These are phyloP conservation scores for Acanthamoeba castellanii DNA, from an alignment of 208 protist genomes.

Conservation along the genomic window DNA sequence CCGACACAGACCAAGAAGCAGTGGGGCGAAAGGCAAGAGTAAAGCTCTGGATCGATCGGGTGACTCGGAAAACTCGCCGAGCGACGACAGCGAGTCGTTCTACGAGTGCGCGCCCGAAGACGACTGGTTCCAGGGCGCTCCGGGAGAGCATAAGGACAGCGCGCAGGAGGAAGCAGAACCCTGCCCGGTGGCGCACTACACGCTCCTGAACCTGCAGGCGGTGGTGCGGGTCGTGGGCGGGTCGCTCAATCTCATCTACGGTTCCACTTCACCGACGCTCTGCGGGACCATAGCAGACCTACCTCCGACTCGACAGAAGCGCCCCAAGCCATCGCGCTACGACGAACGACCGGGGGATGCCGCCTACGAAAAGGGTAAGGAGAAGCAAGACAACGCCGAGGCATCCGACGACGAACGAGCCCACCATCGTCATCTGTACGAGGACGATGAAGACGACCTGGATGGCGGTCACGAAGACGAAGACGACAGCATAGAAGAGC, in stretches of 20 bases:
- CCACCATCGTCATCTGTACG: not conserved
- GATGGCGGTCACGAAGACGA: not conserved
- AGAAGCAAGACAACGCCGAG: not conserved
- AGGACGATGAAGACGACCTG: not conserved
- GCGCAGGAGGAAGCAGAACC: not conserved
- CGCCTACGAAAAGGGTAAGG: not conserved
- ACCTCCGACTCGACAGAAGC: not conserved
- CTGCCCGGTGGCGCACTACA: not conserved
- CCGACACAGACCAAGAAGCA: not conserved
- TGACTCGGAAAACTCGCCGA: conserved; percentile 4
- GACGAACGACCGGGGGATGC: not conserved
- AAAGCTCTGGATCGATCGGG: not conserved
- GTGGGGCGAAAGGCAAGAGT: not conserved
- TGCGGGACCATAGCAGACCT: conserved; percentile 3
- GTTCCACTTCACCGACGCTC: conserved; percentile 11
- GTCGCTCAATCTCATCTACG: conserved; percentile 54
- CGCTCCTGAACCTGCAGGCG: conserved; percentile 37
- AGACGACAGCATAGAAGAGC: not conserved
- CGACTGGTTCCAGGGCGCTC: not conserved
- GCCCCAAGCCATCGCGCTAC: not conserved
- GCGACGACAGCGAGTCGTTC: conserved; percentile 48
- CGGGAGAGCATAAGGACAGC: not conserved
- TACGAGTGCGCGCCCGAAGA: conserved; percentile 60
- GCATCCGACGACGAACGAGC: not conserved
- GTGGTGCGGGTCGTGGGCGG: conserved; percentile 33